Conservation (phyloP, 139 green algal species). For the Trebouxia sp. region DNA sequence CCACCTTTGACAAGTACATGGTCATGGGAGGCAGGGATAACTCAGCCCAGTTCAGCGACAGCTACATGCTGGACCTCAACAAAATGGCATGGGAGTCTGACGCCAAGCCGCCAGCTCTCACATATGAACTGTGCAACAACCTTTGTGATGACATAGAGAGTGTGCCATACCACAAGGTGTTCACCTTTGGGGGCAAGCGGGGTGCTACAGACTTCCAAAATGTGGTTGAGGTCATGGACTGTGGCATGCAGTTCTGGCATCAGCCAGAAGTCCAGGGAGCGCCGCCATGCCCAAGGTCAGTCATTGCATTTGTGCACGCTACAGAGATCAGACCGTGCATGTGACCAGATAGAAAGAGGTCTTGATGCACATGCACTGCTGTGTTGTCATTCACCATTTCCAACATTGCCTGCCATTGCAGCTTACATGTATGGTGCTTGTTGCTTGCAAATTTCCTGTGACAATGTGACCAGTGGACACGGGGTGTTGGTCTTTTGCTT, state of each 20-base stretch:
- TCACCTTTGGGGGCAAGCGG: slow-evolving; percentile 82
- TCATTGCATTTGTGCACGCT: too few species aligned
- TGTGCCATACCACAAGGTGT: slow-evolving; percentile 85
- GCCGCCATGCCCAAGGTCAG: slow-evolving; percentile 34
- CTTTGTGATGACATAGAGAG: slow-evolving; percentile 74
- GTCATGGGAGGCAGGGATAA: slow-evolving; percentile 84
- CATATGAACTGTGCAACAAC: slow-evolving; percentile 74
- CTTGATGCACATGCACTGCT: too few species aligned
- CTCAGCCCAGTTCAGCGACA: slow-evolving; percentile 71
- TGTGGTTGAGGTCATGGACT: slow-evolving; percentile 81
- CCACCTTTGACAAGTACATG: slow-evolving; percentile 72
- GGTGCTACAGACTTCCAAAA: slow-evolving; percentile 79
- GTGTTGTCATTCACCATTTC: too few species aligned
- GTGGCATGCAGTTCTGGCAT: slow-evolving; percentile 70
- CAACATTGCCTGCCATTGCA: too few species aligned
- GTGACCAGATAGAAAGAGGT: too few species aligned
- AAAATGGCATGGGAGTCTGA: slow-evolving; percentile 66
- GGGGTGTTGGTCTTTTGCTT: background rate
- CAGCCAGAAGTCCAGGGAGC: slow-evolving; percentile 32
- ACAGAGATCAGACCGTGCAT: too few species aligned
- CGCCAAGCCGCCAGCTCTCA: slow-evolving; percentile 40
- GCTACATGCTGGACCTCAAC: slow-evolving; percentile 74
- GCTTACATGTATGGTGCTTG: too few species aligned
- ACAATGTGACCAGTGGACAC: too few species aligned
- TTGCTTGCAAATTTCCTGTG: too few species aligned